Percentiles rank a stretch among this genome's conserved stretches.
Conservation (phyloP, 2,329 filamentous ascomycete species). For the Ascocoryne sarcoides region DNA sequence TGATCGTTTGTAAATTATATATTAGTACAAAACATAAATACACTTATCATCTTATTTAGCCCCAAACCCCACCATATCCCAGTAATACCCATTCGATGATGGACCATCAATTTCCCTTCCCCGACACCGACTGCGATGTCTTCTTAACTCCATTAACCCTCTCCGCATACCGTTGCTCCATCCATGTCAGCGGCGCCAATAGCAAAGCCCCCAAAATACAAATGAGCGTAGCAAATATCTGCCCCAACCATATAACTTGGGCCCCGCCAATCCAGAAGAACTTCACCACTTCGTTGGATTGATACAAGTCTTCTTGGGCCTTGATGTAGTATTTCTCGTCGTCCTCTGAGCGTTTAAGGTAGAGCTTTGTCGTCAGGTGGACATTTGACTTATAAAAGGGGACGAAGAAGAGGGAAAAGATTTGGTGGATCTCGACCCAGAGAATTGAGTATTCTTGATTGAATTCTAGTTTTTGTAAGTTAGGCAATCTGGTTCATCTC, state of each 20-base stretch:
- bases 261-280: conserved; percentile 58
- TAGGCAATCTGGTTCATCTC: no score
- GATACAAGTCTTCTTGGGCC: conserved; percentile 75
- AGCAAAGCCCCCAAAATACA: conserved; percentile 52
- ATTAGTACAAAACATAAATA: no score
- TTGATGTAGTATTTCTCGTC: conserved; percentile 57
- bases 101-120: no score
- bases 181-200: conserved; percentile 41
- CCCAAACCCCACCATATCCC: no score
- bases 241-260: conserved; percentile 49
- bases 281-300: conserved; percentile 64
- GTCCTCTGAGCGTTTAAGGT: conserved; percentile 40
- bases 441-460: conserved; percentile 58
- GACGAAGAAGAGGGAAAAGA: conserved; percentile 69
- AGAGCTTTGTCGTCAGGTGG: conserved; percentile 58
- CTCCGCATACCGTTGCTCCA: conserved; percentile 33
- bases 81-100: no score
- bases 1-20: no score
- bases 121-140: no score
- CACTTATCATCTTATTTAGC: no score
- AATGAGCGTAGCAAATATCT: conserved; percentile 54
- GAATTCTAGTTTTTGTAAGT: no score
- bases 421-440: conserved; percentile 65
- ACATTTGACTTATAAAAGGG: conserved; percentile 66
- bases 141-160: conserved; percentile 12